Evolutionary conservation across 2,329 filamentous ascomycete genomes (phyloP).

Genomic region (Bipolaris cookei): DNA sequence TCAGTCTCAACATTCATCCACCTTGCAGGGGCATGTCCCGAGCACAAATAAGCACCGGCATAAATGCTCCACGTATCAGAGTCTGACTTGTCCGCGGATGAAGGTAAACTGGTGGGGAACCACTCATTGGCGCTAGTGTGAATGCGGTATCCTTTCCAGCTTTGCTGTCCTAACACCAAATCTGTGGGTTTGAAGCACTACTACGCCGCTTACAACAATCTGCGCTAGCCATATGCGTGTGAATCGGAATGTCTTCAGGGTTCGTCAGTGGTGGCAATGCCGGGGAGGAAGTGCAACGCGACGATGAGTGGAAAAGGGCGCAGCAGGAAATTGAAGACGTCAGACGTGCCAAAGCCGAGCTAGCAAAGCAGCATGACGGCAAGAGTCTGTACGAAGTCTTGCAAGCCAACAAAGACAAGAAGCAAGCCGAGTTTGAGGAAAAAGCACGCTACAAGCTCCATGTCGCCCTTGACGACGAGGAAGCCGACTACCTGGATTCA

Average conservation of each 20-base stretch:
- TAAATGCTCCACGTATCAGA: conserved; percentile 15
- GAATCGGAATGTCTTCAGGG: conserved; percentile 52
- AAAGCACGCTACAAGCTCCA: conserved; percentile 73
- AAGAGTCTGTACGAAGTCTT: conserved; percentile 75
- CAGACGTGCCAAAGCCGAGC: conserved; percentile 61
- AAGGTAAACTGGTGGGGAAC: conserved; percentile 8
- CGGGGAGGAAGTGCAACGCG: conserved; percentile 51
- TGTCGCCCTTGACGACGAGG: conserved; percentile 79
- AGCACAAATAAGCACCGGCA: conserved; percentile 17
- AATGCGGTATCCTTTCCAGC: conserved; percentile 18
- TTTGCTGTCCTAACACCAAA: conserved; percentile 7
- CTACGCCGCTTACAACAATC: conserved; percentile 9
- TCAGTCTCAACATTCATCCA: conserved; percentile 14
- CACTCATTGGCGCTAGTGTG: conserved; percentile 10
- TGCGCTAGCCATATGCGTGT: conserved; percentile 19
- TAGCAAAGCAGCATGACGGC: conserved; percentile 58
- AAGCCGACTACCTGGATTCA: conserved; percentile 73
- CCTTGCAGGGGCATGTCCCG: not conserved
- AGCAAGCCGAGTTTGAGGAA: conserved; percentile 83
- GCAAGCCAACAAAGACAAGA: conserved; percentile 86
- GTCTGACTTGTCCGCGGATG: conserved; percentile 15
- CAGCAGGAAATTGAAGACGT: conserved; percentile 69
- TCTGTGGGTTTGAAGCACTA: not conserved
- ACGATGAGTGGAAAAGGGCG: conserved; percentile 69
- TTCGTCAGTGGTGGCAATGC: conserved; percentile 60